Evolutionary conservation across 1,284 basidiomycete genomes (phyloP), one percentile per base, ranked within the genome.

Genomic region (Porodaedalea pini): DNA sequence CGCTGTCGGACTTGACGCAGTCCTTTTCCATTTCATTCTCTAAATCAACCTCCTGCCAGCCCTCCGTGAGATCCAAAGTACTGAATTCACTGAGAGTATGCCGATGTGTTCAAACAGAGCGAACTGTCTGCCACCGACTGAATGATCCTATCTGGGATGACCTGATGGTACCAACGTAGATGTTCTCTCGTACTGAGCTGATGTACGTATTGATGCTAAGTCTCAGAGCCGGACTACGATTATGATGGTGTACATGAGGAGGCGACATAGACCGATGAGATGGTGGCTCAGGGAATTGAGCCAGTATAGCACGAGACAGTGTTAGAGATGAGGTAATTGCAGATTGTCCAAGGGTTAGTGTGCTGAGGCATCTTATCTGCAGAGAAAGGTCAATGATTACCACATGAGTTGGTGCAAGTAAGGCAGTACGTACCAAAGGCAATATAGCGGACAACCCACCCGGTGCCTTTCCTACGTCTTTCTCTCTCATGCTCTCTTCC

Each of bases 181-280:
- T 31, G 6, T 11, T 31, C 25, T 13, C 32, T 23, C 43, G 57
- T 2, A 50, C 23, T 3, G 51, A 37, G 15, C 37, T 37, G 5
- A 49, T n/a, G 34, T 58, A 27, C 0, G 57, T 58, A 27, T 53
- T 32, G 34, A 58, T 58, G 23, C 57, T 58, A n/a, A 58, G 57
- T 13, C 25, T 53, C 13, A 48, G 11, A 7, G 50, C 43, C 10
- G 48, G 3, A 6, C 57, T 54, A 11, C 44, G 57, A 49, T 41
- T 58, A 27, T 31, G 51, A 31, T 17, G 15, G 15, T 58, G 40
- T n/a, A 13, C 25, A 8, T 15, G 36, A 25, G 45, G 17, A 5
- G 15, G 48, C 8, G 47, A 41, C 2, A 43, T 8, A 19, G 34
- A 37, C 8, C 32, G 21, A 19, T 17, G 40, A 3, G 43, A n/a